phyloP scores from a whole-genome alignment of 495 filamentous ascomycete species.

The Podospora appendiculata region DNA sequence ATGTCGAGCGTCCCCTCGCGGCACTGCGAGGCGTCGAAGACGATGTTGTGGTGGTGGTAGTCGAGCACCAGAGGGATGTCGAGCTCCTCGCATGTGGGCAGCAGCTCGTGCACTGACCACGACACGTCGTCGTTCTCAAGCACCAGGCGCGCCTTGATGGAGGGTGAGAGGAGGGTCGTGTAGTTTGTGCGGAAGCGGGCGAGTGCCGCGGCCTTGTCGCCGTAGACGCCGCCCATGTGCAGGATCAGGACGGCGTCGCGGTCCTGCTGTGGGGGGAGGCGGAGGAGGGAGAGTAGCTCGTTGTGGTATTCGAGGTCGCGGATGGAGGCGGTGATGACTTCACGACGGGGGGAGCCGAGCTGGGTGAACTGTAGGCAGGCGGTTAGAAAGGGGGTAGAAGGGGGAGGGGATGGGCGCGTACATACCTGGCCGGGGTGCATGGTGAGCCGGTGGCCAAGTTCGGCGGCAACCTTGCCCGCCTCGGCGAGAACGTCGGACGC shows the following conservation, averaged over 20 bases:
- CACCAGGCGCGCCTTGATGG: conserved; percentile 74
- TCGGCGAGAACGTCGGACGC: conserved; percentile 71
- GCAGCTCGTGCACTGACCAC: conserved; percentile 84
- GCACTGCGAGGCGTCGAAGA: conserved; percentile 63
- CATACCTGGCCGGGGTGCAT: conserved; percentile 78
- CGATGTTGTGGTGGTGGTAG: conserved; percentile 93
- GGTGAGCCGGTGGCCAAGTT: conserved; percentile 78
- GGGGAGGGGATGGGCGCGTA: background rate
- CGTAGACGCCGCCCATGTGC: conserved; percentile 89
- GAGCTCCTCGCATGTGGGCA: conserved; percentile 87
- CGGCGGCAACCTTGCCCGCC: conserved; percentile 67
- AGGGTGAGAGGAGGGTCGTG: conserved; percentile 37
- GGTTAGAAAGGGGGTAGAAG: background rate
- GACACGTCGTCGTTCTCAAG: conserved; percentile 90
- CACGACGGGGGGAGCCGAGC: conserved; percentile 66
- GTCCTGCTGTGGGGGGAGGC: conserved; percentile 69
- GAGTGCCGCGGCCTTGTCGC: conserved; percentile 76
- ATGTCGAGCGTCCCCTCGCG: conserved; percentile 87
- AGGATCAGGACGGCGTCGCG: conserved; percentile 91
- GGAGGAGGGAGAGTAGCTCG: conserved; percentile 73
- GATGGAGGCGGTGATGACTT: conserved; percentile 67
- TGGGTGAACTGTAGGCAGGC: conserved; percentile 60
- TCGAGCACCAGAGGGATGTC: conserved; percentile 91
- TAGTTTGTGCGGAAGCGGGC: conserved; percentile 80
- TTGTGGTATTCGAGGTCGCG: conserved; percentile 87